Evolutionary conservation across 2,329 filamentous ascomycete species (phyloP).

Genomic region (Uncinocarpus reesii): DNA sequence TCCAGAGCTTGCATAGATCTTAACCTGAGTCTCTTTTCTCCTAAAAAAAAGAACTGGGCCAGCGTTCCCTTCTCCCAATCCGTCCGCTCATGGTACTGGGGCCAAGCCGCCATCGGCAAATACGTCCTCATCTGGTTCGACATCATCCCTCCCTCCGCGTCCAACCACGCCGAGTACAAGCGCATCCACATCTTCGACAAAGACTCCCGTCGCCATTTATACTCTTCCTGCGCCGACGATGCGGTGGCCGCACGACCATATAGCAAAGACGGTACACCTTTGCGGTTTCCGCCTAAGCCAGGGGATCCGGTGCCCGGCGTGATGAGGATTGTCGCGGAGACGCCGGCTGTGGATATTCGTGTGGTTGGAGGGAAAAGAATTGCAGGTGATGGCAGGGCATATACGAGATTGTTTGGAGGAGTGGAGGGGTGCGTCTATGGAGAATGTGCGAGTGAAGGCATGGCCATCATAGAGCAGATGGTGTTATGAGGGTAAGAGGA

Average conservation of each 20-base stretch:
- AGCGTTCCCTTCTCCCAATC: conserved; percentile 28
- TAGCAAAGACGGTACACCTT: neutral
- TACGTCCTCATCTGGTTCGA: conserved; percentile 41
- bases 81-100: conserved; percentile 36
- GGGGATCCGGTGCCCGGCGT: neutral
- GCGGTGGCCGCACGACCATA: neutral
- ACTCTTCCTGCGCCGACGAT: conserved; percentile 6
- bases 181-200: conserved; percentile 8
- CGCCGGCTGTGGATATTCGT: conserved; percentile 3
- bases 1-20: too few relatives aligned
- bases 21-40: neutral
- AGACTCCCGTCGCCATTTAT: neutral
- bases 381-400: conserved; percentile 3
- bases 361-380: conserved; percentile 3
- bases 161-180: conserved; percentile 1
- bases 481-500: neutral
- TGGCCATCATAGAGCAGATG: conserved; percentile 8
- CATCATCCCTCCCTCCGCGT: conserved; percentile 17
- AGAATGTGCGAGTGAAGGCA: neutral
- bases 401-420: conserved; percentile 14
- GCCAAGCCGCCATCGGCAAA: conserved; percentile 35
- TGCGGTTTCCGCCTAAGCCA: neutral
- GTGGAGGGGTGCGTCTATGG: conserved; percentile 11
- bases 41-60: conserved; percentile 34
- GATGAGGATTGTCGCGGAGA: neutral